Percentiles rank a stretch among this genome's conserved stretches.
These are phyloP conservation scores for Ambrosia hybrid DNA, from an alignment of 140 eudicot genomes.

Conservation along the genomic window DNA sequence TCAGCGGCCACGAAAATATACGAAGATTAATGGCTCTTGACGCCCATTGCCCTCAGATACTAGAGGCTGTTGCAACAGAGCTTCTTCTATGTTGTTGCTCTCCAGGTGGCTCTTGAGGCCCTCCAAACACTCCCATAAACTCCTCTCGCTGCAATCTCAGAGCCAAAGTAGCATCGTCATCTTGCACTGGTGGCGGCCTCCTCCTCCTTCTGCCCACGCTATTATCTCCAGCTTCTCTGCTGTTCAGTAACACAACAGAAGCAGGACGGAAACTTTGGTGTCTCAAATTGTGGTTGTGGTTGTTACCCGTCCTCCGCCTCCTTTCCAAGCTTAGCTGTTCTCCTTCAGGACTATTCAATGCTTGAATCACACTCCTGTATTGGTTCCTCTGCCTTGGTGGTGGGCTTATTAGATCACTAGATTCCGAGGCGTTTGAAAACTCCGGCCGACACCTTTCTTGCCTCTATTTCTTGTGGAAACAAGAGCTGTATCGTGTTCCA, in stretches of 20 bases:
- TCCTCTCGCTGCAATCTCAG: constrained; percentile 85
- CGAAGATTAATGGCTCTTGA: constrained; percentile 59
- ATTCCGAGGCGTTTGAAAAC: constrained; percentile 25
- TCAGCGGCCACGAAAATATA: constrained; percentile 40
- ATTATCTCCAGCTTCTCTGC: constrained; percentile 37
- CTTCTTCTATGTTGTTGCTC: constrained; percentile 30
- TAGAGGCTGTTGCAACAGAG: constrained; percentile 48
- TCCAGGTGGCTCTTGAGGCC: constrained; percentile 24
- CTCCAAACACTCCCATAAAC: constrained; percentile 65
- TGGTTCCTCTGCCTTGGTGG: constrained; percentile 42
- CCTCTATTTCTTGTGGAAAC: constrained; percentile 78
- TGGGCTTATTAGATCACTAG: constrained; percentile 34
- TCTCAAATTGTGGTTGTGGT: constrained; percentile 33
- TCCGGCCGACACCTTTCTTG: constrained; percentile 52
- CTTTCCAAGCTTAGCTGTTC: constrained; percentile 37
- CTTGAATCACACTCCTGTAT: constrained; percentile 36
- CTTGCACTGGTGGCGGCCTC: constrained; percentile 42
- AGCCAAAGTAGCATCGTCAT: constrained; percentile 87
- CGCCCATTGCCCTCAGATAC: constrained; percentile 85
- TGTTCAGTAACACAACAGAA: constrained; percentile 37
- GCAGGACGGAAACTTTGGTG: constrained; percentile 39
- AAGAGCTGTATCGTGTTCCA: constrained; percentile 91
- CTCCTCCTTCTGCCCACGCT: constrained; percentile 39
- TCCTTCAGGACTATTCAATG: constrained; percentile 54
- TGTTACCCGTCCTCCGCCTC: constrained; percentile 35